Evolutionary conservation across 495 filamentous ascomycete genomes (phyloP), one percentile per base, ranked within the genome.

Genomic region (Lasiosphaeria ovina): DNA sequence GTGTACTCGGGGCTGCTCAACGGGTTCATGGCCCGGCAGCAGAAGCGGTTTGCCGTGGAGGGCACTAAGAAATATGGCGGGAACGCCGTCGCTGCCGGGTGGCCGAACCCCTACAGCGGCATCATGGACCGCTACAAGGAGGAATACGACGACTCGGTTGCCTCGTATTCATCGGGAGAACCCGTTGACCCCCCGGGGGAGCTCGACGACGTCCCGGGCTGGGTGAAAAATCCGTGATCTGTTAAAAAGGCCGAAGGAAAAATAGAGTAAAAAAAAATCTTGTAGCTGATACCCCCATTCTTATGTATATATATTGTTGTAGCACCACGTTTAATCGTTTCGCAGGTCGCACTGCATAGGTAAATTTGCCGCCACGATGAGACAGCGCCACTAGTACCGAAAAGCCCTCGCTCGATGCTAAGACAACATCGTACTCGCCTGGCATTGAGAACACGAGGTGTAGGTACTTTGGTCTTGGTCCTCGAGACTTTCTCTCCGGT

Each of bases 1-100:
- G 81, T 96, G 14, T 85, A 87, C 34, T 91, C 96, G 71, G 89
- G 87, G 7, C 77, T 97, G n/a, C 80, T 97, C 54, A 86, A 87
- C 58, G 94, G 94, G 5, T 98, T 93, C 64, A 81, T 97, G 31
- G 89, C 89, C 10, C 89, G 94, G 64, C 76, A 81, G 36, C 86
- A 86, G 64, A 81, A 79, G 34, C 84, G 86, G 17, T 95, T 96
- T 61, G 92, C 91, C 4, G 88, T 97, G 40, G 83, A 89, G 34
- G 93, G 94, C 6, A 84, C 90, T 14, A 89, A 89, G 66, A 74
- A 81, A 54, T 83, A 76, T 50, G 70, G 67, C 11, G 76, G 79
- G n/a, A 77, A 77, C 35, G 70, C 79, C 4, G 71, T 76, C 7
- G 58, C 61, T 16, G 79, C 79, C 1, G 79, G 79, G 0, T 81